Evolutionary conservation across 1,284 basidiomycete genomes (phyloP).

Genomic region (Naganishia cerealis): DNA sequence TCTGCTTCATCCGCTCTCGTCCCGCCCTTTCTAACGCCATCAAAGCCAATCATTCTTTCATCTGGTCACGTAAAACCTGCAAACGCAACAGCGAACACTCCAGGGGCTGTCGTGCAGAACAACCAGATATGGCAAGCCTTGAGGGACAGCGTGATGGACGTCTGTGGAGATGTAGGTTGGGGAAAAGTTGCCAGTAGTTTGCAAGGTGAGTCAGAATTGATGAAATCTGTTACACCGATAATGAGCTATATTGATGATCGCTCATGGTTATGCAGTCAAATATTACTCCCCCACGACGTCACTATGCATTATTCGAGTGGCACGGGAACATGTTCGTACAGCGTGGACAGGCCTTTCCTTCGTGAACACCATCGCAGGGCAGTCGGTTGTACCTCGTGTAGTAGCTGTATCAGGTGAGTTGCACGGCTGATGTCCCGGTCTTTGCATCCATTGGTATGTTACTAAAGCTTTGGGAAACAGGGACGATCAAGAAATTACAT

Average conservation of each 20-base stretch:
- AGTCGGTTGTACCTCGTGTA: conserved; percentile 65
- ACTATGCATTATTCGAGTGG: conserved; percentile 73
- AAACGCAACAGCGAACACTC: conserved; percentile 26
- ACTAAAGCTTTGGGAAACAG: conserved; percentile 50
- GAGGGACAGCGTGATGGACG: conserved; percentile 66
- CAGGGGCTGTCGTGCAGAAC: conserved; percentile 32
- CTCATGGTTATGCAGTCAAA: conserved; percentile 62
- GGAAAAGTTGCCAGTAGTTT: conserved; percentile 69
- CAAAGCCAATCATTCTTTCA: conserved; percentile 29
- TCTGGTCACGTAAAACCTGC: background rate
- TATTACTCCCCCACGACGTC: conserved; percentile 75
- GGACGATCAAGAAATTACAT: conserved; percentile 75
- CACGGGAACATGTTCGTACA: conserved; percentile 68
- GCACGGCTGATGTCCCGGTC: background rate
- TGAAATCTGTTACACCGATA: background rate
- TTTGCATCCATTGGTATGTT: background rate
- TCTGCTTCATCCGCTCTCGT: conserved; percentile 1
- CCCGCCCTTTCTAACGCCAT: conserved; percentile 19
- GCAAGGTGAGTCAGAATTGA: conserved; percentile 57
- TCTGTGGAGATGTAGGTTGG: conserved; percentile 78
- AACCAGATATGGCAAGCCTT: conserved; percentile 66
- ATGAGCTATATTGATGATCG: background rate
- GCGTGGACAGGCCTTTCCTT: conserved; percentile 72
- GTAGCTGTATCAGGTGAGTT: conserved; percentile 69
- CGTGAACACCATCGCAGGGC: conserved; percentile 62